phyloP scores from a whole-genome alignment of 345 rosid species.

The Acer negundo region DNA sequence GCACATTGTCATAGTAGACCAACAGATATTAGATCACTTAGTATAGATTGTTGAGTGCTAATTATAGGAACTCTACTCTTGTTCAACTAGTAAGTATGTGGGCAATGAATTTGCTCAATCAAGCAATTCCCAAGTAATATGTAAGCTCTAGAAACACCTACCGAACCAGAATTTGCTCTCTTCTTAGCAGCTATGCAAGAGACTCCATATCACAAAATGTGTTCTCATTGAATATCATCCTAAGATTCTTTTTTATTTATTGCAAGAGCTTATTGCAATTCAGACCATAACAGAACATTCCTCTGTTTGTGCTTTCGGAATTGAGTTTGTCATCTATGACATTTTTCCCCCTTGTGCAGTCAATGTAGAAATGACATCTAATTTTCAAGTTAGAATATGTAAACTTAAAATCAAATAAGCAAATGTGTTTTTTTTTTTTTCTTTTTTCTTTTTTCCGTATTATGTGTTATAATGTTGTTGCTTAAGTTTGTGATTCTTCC shows the following conservation, averaged over 20 bases:
- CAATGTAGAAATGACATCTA: neutral
- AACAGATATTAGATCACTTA: neutral
- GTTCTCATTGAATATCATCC: neutral
- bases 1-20: neutral
- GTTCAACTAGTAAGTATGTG: neutral
- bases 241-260: neutral
- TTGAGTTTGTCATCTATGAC: neutral
- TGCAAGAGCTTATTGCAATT: neutral
- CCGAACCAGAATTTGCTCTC: neutral
- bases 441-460: neutral
- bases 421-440: neutral
- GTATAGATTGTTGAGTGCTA: neutral
- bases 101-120: neutral
- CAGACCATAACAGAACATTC: neutral
- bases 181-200: too few relatives aligned
- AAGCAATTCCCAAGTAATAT: neutral
- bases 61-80: neutral
- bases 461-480: neutral
- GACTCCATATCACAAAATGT: too few relatives aligned
- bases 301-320: neutral
- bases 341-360: neutral
- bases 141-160: neutral
- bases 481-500: slow-evolving; percentile 2
- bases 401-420: neutral
- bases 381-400: neutral